Evolutionary conservation across 495 filamentous ascomycete genomes (phyloP).

Genomic region (Niebla homalea): DNA sequence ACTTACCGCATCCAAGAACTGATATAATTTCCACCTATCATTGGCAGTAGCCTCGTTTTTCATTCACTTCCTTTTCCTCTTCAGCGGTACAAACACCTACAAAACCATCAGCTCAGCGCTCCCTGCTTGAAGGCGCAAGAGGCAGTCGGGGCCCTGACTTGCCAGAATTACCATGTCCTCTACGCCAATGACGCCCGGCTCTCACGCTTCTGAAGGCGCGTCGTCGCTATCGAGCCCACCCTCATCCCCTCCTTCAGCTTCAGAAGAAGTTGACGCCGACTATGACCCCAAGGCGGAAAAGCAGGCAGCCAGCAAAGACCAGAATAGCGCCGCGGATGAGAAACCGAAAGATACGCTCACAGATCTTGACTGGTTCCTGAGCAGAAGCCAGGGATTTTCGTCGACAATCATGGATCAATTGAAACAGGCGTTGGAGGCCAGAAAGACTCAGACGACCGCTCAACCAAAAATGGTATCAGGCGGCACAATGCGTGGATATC

Average conservation of each 20-base stretch:
- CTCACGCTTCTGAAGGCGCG: slow-evolving; percentile 7
- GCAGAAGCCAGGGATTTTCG: slow-evolving; percentile 17
- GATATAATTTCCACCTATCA: too few relatives aligned
- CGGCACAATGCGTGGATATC: slow-evolving; percentile 86
- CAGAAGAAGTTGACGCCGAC: slow-evolving; percentile 21
- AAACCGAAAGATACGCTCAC: slow-evolving; percentile 6
- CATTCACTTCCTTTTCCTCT: too few relatives aligned
- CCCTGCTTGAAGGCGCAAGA: too few relatives aligned
- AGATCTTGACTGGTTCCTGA: slow-evolving; percentile 18
- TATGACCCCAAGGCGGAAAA: slow-evolving; percentile 23
- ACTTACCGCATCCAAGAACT: too few relatives aligned
- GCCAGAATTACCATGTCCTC: slow-evolving; percentile 18
- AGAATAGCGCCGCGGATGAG: slow-evolving; percentile 11
- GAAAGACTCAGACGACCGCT: slow-evolving; percentile 12
- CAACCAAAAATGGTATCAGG: slow-evolving; percentile 78
- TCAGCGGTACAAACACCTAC: too few relatives aligned
- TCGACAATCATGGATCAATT: slow-evolving; percentile 17
- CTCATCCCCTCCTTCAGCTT: slow-evolving; percentile 27
- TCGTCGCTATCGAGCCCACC: slow-evolving; percentile 28
- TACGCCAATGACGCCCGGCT: slow-evolving; percentile 27
- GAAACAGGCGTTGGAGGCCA: slow-evolving; percentile 12
- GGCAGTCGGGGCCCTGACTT: too few relatives aligned
- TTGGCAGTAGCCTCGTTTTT: too few relatives aligned
- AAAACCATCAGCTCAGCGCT: too few relatives aligned
- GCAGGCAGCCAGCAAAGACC: slow-evolving; percentile 13